phyloP scores from a whole-genome alignment of 768 basidiomycete species.

The Psilocybe subaeruginosa region DNA sequence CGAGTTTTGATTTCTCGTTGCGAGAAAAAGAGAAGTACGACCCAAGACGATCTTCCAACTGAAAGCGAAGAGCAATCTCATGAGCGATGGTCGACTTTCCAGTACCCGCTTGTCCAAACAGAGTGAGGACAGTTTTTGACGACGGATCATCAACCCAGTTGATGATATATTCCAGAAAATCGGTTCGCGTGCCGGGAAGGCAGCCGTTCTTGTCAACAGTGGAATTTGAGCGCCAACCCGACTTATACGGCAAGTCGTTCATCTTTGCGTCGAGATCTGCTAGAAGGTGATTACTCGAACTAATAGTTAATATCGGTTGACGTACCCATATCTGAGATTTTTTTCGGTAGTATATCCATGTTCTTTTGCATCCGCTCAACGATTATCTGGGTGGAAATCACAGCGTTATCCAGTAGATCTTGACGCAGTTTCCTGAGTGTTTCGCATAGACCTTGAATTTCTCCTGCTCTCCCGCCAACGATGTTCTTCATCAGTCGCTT shows the following conservation, averaged over 20 bases:
- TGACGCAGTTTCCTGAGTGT: not conserved
- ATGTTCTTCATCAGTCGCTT: not conserved
- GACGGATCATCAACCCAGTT: not conserved
- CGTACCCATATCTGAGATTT: conserved; percentile 1
- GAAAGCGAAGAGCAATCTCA: conserved; percentile 1
- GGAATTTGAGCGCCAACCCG: not conserved
- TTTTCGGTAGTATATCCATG: not conserved
- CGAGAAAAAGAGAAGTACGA: not conserved
- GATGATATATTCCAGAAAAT: conserved; percentile 4
- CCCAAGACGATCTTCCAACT: not conserved
- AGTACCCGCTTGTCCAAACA: conserved; percentile 5
- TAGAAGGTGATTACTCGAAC: not conserved
- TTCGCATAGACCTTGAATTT: not conserved
- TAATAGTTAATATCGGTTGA: not conserved
- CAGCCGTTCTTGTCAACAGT: not conserved
- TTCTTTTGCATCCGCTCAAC: not conserved
- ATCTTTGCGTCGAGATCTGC: conserved; percentile 3
- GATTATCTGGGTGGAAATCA: not conserved
- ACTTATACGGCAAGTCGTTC: conserved; percentile 1
- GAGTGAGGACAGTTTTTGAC: not conserved
- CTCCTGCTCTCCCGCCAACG: too few species aligned
- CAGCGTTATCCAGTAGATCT: not conserved
- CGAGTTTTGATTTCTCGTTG: not conserved
- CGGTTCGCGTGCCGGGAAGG: not conserved
- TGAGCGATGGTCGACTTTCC: conserved; percentile 5